Evolutionary conservation across 2,329 filamentous ascomycete species (phyloP), one percentile per base, ranked within the genome.

Genomic region (Emergomyces pasteurianus): DNA sequence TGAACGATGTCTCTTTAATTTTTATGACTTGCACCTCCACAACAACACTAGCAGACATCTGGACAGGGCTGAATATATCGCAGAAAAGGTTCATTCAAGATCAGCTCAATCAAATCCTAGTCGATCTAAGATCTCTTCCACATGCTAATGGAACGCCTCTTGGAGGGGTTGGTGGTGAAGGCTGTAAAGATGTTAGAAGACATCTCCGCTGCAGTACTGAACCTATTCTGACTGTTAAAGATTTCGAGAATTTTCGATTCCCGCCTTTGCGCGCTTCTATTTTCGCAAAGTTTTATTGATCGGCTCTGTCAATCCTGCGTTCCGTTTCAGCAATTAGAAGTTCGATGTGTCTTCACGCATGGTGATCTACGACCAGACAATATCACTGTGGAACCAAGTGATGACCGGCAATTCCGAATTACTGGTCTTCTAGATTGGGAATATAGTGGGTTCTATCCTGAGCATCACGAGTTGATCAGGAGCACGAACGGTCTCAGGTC

Each of bases 391-490:
- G 43, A 66, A 43, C 21, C 58, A 34, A 54, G 40, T 47, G 60
- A 67, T 54, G 60, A 67, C 58, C 59, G 65, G 26, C 42, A 63
- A 42, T 68, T 58, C 40, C 38, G n/a, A 53, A 42, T 59, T 59
- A 65, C 65, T 62, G 66, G 67, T 16, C 61, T 68, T 26, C 60
- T 69, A 62, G 67, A 70, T 61, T 70, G 65, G 66, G 67, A 70
- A 62, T 66, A 66, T 58, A 66, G 66, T 60, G 65, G 67, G 26
- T 69, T 69, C 58, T 70, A 69, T 60, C 68, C 65, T 46, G 67
- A 68, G 36, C 67, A 70, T 58, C 67, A 65, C 59, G 67, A 70
- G 65, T 63, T 60, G 54, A 60, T 64, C 57, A 67, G 63, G 61
- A 61, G 63, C 53, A 68, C 67, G 4, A 68, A 66, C 58, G 64